Base-by-base conservation (phyloP, 495 filamentous ascomycete species). In the Aspergillus funiculosus region DNA sequence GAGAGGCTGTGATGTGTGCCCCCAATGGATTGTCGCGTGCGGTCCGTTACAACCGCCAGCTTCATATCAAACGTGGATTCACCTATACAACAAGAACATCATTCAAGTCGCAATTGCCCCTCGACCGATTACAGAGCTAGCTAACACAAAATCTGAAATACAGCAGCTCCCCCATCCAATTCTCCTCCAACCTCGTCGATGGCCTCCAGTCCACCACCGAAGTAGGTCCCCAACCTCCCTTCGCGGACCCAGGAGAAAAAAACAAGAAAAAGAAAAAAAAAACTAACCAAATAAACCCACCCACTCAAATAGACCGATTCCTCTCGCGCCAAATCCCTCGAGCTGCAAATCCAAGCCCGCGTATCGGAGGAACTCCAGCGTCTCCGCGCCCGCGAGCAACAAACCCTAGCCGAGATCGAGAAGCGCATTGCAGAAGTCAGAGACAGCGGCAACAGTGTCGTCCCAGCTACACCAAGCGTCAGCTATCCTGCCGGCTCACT, bases 301-400 rank as follows among this genome's bases (percentile, higher is more conserved):
- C n/a, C n/a, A n/a, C n/a, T n/a, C n/a, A 36, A 39, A 48, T 66
- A 95, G 89, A 87, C 82, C 65, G 88, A 98, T 70, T 78, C 82
- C 36, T 87, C 87, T 50, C 90, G 92, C 58, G 72, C 82, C 54
- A 86, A 86, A 66, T 66, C 80, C 66, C 68, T 88, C 61, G 92
- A 98, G 66, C 81, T 94, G 48, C 81, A 87, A 52, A 85, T 96
- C 60, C 89, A 96, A 71, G 68, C 75, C 53, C 94, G 94, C 67
- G 88, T 97, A 49, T 76, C 81, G 56, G 69, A 79, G 51, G 94
- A 97, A 66, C 83, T 98, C 38, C 75, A 83, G 52, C 81, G 81
- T 39, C 79, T 95, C 42, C 75, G 73, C 52, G 74, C 80, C 20
- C 78, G 85, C 44, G 75, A 82, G 56, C 72, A 76, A 40, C 61